Evolutionary conservation across 768 basidiomycete genomes (phyloP), one percentile per base, ranked within the genome.

Genomic region (Tulasnella sp.): DNA sequence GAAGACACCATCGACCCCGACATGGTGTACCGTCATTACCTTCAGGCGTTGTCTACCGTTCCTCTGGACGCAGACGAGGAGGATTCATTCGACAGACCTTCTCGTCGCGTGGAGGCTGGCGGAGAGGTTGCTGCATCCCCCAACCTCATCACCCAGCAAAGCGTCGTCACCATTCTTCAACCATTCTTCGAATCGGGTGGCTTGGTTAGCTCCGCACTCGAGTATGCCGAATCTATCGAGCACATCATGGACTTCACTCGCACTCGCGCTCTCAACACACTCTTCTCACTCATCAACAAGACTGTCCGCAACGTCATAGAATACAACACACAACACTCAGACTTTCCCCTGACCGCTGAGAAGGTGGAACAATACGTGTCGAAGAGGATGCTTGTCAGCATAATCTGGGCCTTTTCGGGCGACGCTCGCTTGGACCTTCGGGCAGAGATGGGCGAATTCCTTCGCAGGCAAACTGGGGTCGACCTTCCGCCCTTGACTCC

Each of bases 201-300:
- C 40, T 88, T 99, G 7, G 93, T 99, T 79, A 89, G 89, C 81
- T 87, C 89, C 6, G 95, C 96, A 6, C 88, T 98, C 62, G 87
- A 88, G 34, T 95, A 92, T 82, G 95, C 96, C 0, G 91, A 91
- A 74, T 89, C 91, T n/a, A 92, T 96, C 71, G 94, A 96, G 82
- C 98, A 99, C 83, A 98, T 99, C 87, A 99, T 99, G 98, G 97
- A 98, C 85, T 98, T 99, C 87, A 98, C 97, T 1, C 85, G 86
- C 44, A 95, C 93, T 12, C 94, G 98, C 62, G 96, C 96, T 0
- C 91, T 99, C 78, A 95, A 94, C 83, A 99, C 98, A 0, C 89
- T 99, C 27, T 99, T 99, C 88, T 99, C 98, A 16, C 90, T 99
- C 75, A 87, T 99, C 85, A 98, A 98, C 89, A 98, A 98, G 87